phyloP scores from a whole-genome alignment of 2,329 filamentous ascomycete genomes.

The Penicillium sp. region DNA sequence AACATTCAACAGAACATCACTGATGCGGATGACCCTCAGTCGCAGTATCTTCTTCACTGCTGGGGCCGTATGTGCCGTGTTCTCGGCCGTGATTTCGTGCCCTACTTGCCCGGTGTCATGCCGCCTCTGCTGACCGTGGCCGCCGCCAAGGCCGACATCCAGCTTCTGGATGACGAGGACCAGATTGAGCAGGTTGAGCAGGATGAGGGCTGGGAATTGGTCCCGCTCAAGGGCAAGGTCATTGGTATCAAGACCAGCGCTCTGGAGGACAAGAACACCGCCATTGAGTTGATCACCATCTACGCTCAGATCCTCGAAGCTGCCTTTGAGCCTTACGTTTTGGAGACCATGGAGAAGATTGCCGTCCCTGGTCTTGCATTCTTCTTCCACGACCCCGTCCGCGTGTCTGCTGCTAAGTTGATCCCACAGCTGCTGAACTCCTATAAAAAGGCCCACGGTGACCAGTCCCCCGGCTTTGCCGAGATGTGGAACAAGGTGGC shows the following conservation, averaged over 20 bases:
- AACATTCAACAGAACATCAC: conserved; percentile 82
- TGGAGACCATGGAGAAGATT: conserved; percentile 94
- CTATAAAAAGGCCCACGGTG: conserved; percentile 88
- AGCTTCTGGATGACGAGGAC: conserved; percentile 91
- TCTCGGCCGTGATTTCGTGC: conserved; percentile 83
- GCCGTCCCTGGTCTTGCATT: conserved; percentile 90
- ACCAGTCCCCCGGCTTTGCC: conserved; percentile 73
- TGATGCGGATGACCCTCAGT: conserved; percentile 91
- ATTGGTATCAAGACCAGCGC: conserved; percentile 97
- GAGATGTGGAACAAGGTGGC: conserved; percentile 81
- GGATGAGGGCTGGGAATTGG: conserved; percentile 96
- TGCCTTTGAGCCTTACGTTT: conserved; percentile 86
- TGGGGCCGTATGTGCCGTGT: conserved; percentile 99
- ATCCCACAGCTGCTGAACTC: conserved; percentile 90
- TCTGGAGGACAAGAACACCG: conserved; percentile 98
- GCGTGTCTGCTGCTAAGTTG: conserved; percentile 90
- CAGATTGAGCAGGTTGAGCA: conserved; percentile 89
- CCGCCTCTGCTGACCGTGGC: conserved; percentile 88
- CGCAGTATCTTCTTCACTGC: conserved; percentile 96
- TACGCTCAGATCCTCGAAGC: conserved; percentile 95
- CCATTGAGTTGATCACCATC: conserved; percentile 96
- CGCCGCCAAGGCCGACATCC: conserved; percentile 93
- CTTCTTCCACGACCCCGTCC: conserved; percentile 98
- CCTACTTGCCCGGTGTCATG: conserved; percentile 90
- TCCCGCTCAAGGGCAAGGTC: conserved; percentile 94